Conservation (phyloP, 441 rosid species). For the Gossypium davidsonii region DNA sequence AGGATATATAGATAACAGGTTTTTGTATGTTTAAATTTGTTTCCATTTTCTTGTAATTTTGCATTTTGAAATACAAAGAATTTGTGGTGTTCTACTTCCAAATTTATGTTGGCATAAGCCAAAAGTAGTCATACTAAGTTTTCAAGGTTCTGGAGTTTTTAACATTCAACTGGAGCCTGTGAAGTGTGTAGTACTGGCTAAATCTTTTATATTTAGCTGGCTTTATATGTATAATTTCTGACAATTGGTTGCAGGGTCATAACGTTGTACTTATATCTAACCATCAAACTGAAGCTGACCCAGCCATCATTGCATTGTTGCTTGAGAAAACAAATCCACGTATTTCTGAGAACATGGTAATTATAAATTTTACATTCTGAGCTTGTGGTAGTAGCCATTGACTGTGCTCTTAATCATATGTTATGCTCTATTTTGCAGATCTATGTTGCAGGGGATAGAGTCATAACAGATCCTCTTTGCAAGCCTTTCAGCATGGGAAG, state of each 20-base stretch:
- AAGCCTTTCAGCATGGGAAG: slow-evolving; percentile 99
- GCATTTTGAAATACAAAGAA: background rate
- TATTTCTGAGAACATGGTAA: slow-evolving; percentile 73
- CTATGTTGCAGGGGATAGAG: slow-evolving; percentile 97
- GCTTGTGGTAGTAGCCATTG: slow-evolving; percentile 10
- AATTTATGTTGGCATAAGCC: background rate
- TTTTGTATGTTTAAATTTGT: background rate
- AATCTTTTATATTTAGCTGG: background rate
- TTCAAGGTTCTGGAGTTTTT: background rate
- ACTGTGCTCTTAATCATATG: slow-evolving; percentile 21
- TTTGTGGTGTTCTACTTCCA: background rate
- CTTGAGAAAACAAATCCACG: slow-evolving; percentile 69
- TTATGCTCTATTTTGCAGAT: slow-evolving; percentile 41
- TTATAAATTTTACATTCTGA: slow-evolving; percentile 11
- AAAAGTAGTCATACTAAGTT: background rate
- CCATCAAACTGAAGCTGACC: slow-evolving; percentile 98
- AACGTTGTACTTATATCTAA: slow-evolving; percentile 81
- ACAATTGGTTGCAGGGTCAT: slow-evolving; percentile 65
- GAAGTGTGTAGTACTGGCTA: background rate
- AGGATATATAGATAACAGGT: background rate
- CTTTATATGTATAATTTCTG: background rate
- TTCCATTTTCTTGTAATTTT: background rate
- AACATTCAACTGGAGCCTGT: background rate
- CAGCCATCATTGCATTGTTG: slow-evolving; percentile 79
- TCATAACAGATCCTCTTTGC: slow-evolving; percentile 92